Evolutionary conservation across 2,329 filamentous ascomycete species (phyloP).

Genomic region (Anthostomella pinea): DNA sequence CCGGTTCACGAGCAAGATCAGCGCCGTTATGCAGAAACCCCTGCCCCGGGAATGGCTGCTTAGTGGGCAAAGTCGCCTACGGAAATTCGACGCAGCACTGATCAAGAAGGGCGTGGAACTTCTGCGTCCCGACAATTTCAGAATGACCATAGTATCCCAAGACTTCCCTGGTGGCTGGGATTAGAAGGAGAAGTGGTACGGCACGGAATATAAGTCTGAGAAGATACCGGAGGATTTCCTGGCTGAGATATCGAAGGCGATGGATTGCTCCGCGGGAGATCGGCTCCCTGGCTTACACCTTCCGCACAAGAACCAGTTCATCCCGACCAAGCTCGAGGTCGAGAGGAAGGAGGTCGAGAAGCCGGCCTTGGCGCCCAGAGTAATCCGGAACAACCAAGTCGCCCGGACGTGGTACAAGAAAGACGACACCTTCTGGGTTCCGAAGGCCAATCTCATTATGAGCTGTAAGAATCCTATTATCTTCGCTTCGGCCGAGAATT

Average conservation of each 20-base stretch:
- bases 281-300: constrained; percentile 74
- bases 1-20: constrained; percentile 81
- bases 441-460: constrained; percentile 83
- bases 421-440: constrained; percentile 97
- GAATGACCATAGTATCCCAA: constrained; percentile 78
- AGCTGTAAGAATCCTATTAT: constrained; percentile 76
- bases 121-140: constrained; percentile 84
- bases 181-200: constrained; percentile 93
- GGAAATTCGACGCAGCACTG: constrained; percentile 74
- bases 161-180: constrained; percentile 83
- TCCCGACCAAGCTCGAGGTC: constrained; percentile 88
- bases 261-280: constrained; percentile 52
- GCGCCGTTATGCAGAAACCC: constrained; percentile 86
- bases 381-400: constrained; percentile 80
- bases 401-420: constrained; percentile 96
- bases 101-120: constrained; percentile 73
- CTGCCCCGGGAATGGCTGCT: constrained; percentile 84
- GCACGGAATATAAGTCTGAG: constrained; percentile 85
- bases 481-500: constrained; percentile 74
- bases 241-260: constrained; percentile 64
- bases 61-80: constrained; percentile 72
- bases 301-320: constrained; percentile 92
- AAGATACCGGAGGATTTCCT: constrained; percentile 76
- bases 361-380: constrained; percentile 68
- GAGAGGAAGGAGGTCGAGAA: constrained; percentile 88